These are phyloP conservation scores for Populus ilicifolia DNA, from an alignment of 345 rosid genomes.

Conservation along the genomic window DNA sequence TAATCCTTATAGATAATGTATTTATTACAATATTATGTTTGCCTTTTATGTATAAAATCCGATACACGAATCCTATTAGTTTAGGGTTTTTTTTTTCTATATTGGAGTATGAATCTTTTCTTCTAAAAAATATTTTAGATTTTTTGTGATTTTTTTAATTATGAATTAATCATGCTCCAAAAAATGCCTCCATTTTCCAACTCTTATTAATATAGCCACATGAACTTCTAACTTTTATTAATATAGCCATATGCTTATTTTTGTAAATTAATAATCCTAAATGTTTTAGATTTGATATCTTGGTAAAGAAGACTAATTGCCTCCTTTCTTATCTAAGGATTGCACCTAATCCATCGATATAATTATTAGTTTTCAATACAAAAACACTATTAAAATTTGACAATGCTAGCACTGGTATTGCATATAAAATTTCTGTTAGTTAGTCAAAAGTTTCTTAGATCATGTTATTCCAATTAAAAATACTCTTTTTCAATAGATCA, in stretches of 20 bases:
- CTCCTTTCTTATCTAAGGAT: neutral
- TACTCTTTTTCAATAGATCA: neutral
- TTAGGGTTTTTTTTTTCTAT: neutral
- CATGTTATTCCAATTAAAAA: neutral
- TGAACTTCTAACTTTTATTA: neutral
- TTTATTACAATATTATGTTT: neutral
- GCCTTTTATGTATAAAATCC: neutral
- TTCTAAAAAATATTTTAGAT: neutral
- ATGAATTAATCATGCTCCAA: neutral
- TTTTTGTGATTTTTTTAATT: neutral
- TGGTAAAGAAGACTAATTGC: neutral
- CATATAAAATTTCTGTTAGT: neutral
- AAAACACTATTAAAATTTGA: neutral
- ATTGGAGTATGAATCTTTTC: neutral
- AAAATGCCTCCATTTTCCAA: neutral
- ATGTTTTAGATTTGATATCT: too few species aligned
- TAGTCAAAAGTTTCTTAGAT: neutral
- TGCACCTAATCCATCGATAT: neutral
- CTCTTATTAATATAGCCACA: neutral
- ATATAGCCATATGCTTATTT: neutral
- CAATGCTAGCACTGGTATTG: neutral
- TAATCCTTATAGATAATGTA: neutral
- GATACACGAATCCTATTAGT: neutral
- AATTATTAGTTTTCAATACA: neutral
- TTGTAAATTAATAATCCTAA: neutral